A percentile compares a stretch with the other conserved stretches of the same genome.
Evolutionary conservation across 2,329 filamentous ascomycete genomes (phyloP).

Genomic region (Cladophialophora carrionii): DNA sequence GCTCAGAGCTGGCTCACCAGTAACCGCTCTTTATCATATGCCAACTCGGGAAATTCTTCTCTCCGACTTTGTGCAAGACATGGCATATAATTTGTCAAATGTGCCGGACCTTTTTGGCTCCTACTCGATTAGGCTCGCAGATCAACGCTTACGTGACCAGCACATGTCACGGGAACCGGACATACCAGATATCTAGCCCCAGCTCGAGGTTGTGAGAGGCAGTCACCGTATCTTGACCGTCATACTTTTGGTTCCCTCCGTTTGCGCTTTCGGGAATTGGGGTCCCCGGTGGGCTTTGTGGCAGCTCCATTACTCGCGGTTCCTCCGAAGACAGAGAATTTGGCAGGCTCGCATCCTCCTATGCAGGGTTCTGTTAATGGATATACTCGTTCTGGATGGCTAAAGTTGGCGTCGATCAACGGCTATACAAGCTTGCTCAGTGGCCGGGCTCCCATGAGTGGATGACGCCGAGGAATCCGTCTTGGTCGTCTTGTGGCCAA

Average conservation of each 20-base stretch:
- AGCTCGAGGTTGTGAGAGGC: neutral
- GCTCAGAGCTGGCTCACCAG: neutral
- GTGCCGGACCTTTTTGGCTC: neutral
- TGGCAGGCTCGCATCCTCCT: neutral
- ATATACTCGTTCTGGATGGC: neutral
- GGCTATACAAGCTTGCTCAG: neutral
- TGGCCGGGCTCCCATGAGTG: neutral
- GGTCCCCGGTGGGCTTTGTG: neutral
- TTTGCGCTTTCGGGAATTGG: neutral
- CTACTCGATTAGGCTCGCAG: neutral
- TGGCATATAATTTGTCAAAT: neutral
- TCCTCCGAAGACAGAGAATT: neutral
- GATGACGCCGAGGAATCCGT: neutral
- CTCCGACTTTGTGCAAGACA: neutral
- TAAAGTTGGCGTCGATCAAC: constrained; percentile 1
- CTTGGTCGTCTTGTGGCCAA: neutral
- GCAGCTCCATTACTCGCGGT: neutral
- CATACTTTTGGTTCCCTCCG: neutral
- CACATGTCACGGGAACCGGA: neutral
- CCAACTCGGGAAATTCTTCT: constrained; percentile 1
- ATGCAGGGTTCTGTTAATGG: neutral
- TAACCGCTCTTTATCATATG: neutral
- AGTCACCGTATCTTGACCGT: neutral
- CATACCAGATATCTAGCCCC: neutral
- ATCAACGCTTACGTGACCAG: constrained; percentile 14